Evolutionary conservation across 306 rosid species (phyloP), one percentile per base, ranked within the genome.

Genomic region (Citrullus amarus): DNA sequence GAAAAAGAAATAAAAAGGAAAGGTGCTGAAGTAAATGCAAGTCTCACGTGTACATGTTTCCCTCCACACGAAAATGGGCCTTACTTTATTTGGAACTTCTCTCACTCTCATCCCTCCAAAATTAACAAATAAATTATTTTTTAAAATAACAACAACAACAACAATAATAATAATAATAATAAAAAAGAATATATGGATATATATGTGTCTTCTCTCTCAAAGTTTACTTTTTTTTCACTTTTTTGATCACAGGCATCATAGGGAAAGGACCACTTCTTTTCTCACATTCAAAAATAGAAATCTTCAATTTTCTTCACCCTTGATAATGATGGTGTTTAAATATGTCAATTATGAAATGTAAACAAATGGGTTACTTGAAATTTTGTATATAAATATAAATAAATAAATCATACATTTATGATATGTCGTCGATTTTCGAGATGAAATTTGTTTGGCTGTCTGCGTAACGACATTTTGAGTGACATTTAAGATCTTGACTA

Each of bases 21-120:
- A 51, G 14, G 59, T 32, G 17, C 9, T 28, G 61, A 74, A 50
- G 61, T 17, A 8, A 51, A 74, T 74, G 78, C 46, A 7, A 39
- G 44, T 74, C 62, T 74, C 78, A 74, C 78, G 78, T 74, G 78
- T 30, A 30, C 25, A 16, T 51, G 46, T 74, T 74, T 74, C 78
- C 48, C 13, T 16, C 76, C 78, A 51, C 62, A 74, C 16, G 53
- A 30, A 16, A 54, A 43, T 44, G 56, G 56, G 6, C 32, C 73
- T 70, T 70, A 70, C 76, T 70, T 70, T 46, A 44, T 46, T 20
- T 44, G 75, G 75, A 70, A 70, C n/a, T n/a, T 44, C 53, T 65
- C 25, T 36, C 69, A 13, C 69, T 62, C 43, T 32, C 43, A 32
- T 61, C n/a, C 17, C 39, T 30, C 25, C 39, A 36, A 2, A 36